Evolutionary conservation across 2,329 filamentous ascomycete species (phyloP), one percentile per base, ranked within the genome.

Genomic region (Metarhizium guizhouense): DNA sequence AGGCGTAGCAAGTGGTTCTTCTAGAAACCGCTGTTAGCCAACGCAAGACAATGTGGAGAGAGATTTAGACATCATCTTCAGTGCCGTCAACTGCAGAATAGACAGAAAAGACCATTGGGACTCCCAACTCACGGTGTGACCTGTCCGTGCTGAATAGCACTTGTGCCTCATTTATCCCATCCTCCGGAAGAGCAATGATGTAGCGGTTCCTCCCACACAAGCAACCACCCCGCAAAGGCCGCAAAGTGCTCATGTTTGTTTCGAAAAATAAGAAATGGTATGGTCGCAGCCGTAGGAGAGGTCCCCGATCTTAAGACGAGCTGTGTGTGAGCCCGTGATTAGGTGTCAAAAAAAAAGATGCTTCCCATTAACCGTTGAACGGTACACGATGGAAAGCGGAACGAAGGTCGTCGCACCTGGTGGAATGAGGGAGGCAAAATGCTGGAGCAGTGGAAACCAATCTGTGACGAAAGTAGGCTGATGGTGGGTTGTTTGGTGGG

Each of bases 161-260:
- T 61, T 84, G 79, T 16, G 85, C 83, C 52, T 79, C 72, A 38
- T 83, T 74, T 43, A 74, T 71, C 45, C 80, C 74, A 62, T 77
- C 71, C 20, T 76, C 69, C 1, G 90, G 90, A 29, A 93, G 78
- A 49, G 82, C 73, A 62, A 96, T 83, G 56, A 84, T 78, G 72
- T 95, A 96, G 66, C 85, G 80, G 66, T 94, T 95, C 58, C 92
- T 84, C 56, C 91, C 90, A 70, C 92, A 96, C 54, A 87, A 85
- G 74, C 92, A 96, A 60, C 85, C 82, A 64, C 91, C 91, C 60
- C 81, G 83, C 56, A 95, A 79, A 43, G 79, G 78, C 58, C 80
- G 74, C 56, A 71, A 66, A 52, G 70, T 67, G 65, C 67, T 76
- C 79, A 81, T 82, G 55, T 60, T 72, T 50, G n/a, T 18, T 54